Conservation (phyloP, 768 basidiomycete species). For the Hericium rajendrae region DNA sequence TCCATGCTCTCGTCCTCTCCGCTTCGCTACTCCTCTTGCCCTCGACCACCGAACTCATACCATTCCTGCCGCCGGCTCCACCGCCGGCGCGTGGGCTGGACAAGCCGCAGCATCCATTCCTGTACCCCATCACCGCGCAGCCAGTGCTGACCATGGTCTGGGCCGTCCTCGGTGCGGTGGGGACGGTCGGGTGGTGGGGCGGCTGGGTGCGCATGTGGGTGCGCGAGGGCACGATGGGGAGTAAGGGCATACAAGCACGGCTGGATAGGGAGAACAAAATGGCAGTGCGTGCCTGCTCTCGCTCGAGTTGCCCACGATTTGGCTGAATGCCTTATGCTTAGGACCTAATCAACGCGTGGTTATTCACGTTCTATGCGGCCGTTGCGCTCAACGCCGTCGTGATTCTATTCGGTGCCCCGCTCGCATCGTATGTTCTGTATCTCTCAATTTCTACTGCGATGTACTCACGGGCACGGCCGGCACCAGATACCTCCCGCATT, state of each 20-base stretch:
- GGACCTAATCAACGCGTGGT: conserved; percentile 42
- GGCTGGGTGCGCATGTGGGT: conserved; percentile 55
- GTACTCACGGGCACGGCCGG: not conserved
- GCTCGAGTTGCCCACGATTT: not conserved
- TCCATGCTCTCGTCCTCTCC: conserved; percentile 27
- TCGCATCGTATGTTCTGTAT: conserved; percentile 36
- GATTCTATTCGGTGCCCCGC: conserved; percentile 70
- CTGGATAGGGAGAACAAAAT: conserved; percentile 28
- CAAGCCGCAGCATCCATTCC: conserved; percentile 61
- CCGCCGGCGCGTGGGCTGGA: conserved; percentile 25
- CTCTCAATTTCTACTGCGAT: not conserved
- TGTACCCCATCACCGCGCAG: conserved; percentile 53
- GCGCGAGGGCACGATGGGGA: conserved; percentile 33
- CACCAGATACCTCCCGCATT: conserved; percentile 34
- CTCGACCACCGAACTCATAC: not conserved
- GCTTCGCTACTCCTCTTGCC: not conserved
- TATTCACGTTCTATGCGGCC: conserved; percentile 42
- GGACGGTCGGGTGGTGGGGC: conserved; percentile 67
- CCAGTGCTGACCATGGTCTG: conserved; percentile 51
- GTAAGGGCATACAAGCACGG: conserved; percentile 34
- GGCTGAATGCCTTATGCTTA: conserved; percentile 20
- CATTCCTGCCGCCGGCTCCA: not conserved
- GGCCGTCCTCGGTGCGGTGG: conserved; percentile 40
- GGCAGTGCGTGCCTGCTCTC: conserved; percentile 24
- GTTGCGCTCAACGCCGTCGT: conserved; percentile 37